These are phyloP conservation scores for Rubroshorea leprosula DNA, from an alignment of 345 rosid genomes.

Conservation along the genomic window DNA sequence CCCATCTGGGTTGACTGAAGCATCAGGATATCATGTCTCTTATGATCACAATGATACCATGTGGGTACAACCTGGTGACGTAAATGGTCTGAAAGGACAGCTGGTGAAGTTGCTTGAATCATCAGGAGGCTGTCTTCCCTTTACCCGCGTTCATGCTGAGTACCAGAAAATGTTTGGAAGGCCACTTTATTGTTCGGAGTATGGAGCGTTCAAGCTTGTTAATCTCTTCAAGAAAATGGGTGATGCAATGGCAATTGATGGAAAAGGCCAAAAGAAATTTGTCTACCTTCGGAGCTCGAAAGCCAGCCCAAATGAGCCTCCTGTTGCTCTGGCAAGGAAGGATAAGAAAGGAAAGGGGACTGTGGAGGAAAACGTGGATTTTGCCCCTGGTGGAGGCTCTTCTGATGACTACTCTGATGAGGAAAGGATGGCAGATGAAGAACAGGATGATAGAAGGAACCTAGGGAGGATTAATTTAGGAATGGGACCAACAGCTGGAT, in stretches of 20 bases:
- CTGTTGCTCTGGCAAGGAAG: constrained; percentile 41
- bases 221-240: constrained; percentile 84
- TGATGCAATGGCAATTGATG: constrained; percentile 58
- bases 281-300: constrained; percentile 67
- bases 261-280: constrained; percentile 64
- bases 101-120: no score
- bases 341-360: constrained; percentile 52
- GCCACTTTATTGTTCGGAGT: constrained; percentile 75
- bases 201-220: constrained; percentile 67
- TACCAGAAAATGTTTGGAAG: no score
- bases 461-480: constrained; percentile 22
- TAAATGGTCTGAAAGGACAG: constrained; percentile 79
- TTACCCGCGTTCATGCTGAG: no score
- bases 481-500: constrained; percentile 20
- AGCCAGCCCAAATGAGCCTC: constrained; percentile 43
- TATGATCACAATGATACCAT: constrained; percentile 55
- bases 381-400: constrained; percentile 36
- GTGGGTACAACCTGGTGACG: constrained; percentile 95
- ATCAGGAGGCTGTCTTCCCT: no score
- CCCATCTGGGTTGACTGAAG: constrained; percentile 51
- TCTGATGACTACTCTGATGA: constrained; percentile 73
- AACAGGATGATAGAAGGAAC: constrained; percentile 29
- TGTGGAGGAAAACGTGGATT: constrained; percentile 29
- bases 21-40: constrained; percentile 27
- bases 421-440: constrained; percentile 42